Evolutionary conservation across 2,329 filamentous ascomycete species (phyloP).

Genomic region (Cercospora canescens): DNA sequence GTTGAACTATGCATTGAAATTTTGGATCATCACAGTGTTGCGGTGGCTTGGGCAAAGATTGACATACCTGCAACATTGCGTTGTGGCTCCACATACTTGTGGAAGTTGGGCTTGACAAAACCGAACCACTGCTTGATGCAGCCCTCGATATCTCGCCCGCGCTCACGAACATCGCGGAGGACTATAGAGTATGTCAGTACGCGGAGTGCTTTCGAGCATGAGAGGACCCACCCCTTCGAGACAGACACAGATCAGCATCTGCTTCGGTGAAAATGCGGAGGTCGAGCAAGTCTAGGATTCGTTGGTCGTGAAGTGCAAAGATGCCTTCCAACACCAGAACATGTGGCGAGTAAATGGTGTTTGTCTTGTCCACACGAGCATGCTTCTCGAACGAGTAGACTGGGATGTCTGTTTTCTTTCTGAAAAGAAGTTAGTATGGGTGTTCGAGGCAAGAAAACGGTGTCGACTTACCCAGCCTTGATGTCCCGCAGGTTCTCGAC

Average conservation of each 20-base stretch:
- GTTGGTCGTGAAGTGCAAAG: slow-evolving; percentile 85
- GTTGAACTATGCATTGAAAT: slow-evolving; percentile 43
- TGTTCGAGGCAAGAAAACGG: background rate
- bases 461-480: slow-evolving; percentile 78
- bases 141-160: slow-evolving; percentile 88
- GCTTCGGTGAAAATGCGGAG: slow-evolving; percentile 98
- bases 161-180: slow-evolving; percentile 82
- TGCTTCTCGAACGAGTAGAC: slow-evolving; percentile 96
- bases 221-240: slow-evolving; percentile 75
- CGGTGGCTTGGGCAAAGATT: background rate
- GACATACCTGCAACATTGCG: slow-evolving; percentile 73
- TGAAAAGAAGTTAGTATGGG: slow-evolving; percentile 36
- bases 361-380: slow-evolving; percentile 74
- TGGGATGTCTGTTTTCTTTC: slow-evolving; percentile 85
- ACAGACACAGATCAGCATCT: slow-evolving; percentile 90
- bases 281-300: slow-evolving; percentile 83
- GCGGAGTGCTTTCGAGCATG: slow-evolving; percentile 51
- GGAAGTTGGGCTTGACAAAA: slow-evolving; percentile 96
- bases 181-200: slow-evolving; percentile 51
- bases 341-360: slow-evolving; percentile 91
- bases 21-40: slow-evolving; percentile 37
- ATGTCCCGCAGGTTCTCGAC: slow-evolving; percentile 78
- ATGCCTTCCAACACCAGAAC: slow-evolving; percentile 96
- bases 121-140: slow-evolving; percentile 98
- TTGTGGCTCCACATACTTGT: slow-evolving; percentile 91